These are phyloP conservation scores for Phialocephala sp. DNA, from an alignment of 2,329 filamentous ascomycete species.

Conservation along the genomic window DNA sequence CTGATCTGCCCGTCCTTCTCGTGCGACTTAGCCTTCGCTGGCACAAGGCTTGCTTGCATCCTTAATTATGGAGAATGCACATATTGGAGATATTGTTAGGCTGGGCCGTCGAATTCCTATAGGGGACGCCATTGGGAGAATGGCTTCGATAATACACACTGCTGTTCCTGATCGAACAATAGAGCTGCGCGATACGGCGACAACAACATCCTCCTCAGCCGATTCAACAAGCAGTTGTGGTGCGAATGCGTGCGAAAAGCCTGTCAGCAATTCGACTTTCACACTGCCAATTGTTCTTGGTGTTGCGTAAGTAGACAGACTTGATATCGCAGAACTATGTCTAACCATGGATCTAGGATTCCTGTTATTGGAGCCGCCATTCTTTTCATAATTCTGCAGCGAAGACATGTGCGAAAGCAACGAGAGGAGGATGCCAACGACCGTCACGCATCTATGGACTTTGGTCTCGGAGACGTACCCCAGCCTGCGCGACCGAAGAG, in stretches of 20 bases:
- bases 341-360: conserved; percentile 59
- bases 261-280: conserved; percentile 57
- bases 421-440: conserved; percentile 81
- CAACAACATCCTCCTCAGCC: conserved; percentile 33
- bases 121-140: conserved; percentile 29
- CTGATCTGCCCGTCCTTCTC: conserved; percentile 1
- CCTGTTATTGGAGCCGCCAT: conserved; percentile 71
- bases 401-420: conserved; percentile 75
- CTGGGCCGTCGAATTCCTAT: conserved; percentile 36
- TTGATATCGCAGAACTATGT: not conserved
- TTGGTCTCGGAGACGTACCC: conserved; percentile 71
- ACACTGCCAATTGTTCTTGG: conserved; percentile 72
- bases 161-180: conserved; percentile 35
- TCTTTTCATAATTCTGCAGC: conserved; percentile 78
- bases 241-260: conserved; percentile 63
- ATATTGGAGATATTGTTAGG: conserved; percentile 37
- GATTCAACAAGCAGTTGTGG: conserved; percentile 41
- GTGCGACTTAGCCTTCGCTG: conserved; percentile 8
- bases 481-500: conserved; percentile 33
- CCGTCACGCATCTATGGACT: conserved; percentile 90
- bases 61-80: conserved; percentile 34
- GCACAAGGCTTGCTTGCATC: conserved; percentile 2
- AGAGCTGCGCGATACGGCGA: conserved; percentile 32
- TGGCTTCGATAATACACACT: conserved; percentile 36
- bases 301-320: conserved; percentile 65